Conservation (phyloP, 2,329 filamentous ascomycete species). For the Aspergillus brasiliensis region DNA sequence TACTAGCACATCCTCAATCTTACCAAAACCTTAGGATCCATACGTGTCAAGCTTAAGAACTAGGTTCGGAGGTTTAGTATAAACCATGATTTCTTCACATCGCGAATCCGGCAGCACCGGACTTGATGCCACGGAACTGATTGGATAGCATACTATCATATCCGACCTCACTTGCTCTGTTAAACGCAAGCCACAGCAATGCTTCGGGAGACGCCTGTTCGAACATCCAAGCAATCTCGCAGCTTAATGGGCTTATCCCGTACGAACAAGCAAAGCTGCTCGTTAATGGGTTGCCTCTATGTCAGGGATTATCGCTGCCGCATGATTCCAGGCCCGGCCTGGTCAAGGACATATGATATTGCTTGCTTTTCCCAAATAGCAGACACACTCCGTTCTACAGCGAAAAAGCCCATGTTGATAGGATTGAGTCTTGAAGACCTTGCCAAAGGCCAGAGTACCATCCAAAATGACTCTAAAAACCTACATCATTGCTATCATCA, state of each 20-base stretch:
- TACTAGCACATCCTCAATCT: no score
- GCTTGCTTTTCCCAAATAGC: neutral
- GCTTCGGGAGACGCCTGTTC: neutral
- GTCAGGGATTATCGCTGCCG: neutral
- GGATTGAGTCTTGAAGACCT: neutral
- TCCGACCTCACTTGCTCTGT: neutral
- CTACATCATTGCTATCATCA: conserved; percentile 5
- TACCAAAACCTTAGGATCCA: no score
- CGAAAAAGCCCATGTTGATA: no score
- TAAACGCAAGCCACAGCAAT: neutral
- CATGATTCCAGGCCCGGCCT: neutral
- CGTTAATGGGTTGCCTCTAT: neutral
- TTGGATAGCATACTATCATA: neutral
- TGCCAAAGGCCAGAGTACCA: neutral
- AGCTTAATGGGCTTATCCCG: neutral
- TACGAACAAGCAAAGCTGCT: neutral
- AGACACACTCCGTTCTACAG: neutral
- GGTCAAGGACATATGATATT: neutral
- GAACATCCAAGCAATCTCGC: neutral
- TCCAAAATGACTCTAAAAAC: conserved; percentile 8
- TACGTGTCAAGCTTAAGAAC: no score
- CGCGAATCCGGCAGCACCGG: no score
- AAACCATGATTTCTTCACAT: no score
- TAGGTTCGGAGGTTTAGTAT: no score
- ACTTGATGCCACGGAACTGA: neutral